A percentile compares a stretch with the other conserved stretches of the same genome.
These are phyloP conservation scores for Tetracentron sinense DNA, from an alignment of 164 flowering plant genomes.

Conservation along the genomic window DNA sequence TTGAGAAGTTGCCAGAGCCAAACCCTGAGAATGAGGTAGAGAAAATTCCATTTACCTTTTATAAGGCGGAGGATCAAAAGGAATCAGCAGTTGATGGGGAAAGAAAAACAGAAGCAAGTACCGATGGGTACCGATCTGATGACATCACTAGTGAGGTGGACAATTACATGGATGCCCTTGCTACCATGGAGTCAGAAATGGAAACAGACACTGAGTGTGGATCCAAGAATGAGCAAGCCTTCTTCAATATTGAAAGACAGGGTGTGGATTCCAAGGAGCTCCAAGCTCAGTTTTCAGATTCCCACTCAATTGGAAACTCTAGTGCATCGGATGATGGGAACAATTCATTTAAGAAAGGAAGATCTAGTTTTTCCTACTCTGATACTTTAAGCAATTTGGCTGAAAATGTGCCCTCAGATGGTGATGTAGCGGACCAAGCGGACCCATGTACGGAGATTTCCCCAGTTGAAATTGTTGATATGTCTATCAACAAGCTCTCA, in stretches of 20 bases:
- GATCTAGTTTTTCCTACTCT: slow-evolving; percentile 39
- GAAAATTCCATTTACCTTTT: slow-evolving; percentile 19
- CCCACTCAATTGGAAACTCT: slow-evolving; percentile 56
- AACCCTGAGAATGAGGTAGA: slow-evolving; percentile 21
- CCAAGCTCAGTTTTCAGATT: slow-evolving; percentile 37
- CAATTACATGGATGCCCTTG: slow-evolving; percentile 76
- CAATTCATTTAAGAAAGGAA: slow-evolving; percentile 34
- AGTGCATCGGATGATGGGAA: slow-evolving; percentile 51
- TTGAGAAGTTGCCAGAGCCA: slow-evolving; percentile 24
- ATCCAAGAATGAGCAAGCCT: slow-evolving; percentile 25
- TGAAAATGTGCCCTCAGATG: slow-evolving; percentile 30
- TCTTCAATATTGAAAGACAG: slow-evolving; percentile 20
- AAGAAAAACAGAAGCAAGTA: slow-evolving; percentile 26
- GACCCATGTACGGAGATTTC: slow-evolving; percentile 20
- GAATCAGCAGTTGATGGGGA: slow-evolving; percentile 35
- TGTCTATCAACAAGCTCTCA: slow-evolving; percentile 17
- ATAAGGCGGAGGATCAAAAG: slow-evolving; percentile 29
- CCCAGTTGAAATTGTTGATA: slow-evolving; percentile 24
- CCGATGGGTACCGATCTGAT: slow-evolving; percentile 54
- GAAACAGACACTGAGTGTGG: slow-evolving; percentile 62
- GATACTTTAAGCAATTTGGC: slow-evolving; percentile 36
- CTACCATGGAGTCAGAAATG: slow-evolving; percentile 78
- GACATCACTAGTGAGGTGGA: slow-evolving; percentile 72
- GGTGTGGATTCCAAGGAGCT: slow-evolving; percentile 30
- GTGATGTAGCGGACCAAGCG: slow-evolving; percentile 31